phyloP scores from a whole-genome alignment of 176 grass and related monocot species.

The Paspalum vaginatum region DNA sequence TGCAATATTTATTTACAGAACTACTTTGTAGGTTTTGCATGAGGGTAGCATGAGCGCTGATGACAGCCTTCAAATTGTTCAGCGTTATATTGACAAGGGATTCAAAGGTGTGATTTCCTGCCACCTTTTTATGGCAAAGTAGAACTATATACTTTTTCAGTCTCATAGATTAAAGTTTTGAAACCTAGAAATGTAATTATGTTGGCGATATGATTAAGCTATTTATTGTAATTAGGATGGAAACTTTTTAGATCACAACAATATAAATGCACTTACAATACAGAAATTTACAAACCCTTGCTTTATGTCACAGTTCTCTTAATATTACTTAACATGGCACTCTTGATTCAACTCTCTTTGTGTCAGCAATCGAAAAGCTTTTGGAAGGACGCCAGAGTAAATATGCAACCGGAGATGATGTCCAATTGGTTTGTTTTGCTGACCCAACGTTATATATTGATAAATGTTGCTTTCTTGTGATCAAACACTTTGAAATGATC shows the following conservation, averaged over 20 bases:
- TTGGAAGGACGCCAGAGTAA: constrained; percentile 65
- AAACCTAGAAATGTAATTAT: neutral
- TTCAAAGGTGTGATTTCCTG: constrained; percentile 64
- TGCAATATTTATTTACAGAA: constrained; percentile 14
- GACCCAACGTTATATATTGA: constrained; percentile 25
- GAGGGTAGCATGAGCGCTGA: constrained; percentile 56
- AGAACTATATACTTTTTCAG: neutral
- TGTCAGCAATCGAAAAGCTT: constrained; percentile 78
- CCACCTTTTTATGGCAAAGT: neutral
- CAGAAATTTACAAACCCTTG: neutral
- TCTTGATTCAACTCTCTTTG: constrained; percentile 13
- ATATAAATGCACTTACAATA: neutral
- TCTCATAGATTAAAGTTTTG: neutral
- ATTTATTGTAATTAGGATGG: neutral
- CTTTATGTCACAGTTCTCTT: neutral
- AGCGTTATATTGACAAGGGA: constrained; percentile 78
- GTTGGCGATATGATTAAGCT: neutral
- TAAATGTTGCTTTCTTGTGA: constrained; percentile 25
- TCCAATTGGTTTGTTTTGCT: constrained; percentile 72
- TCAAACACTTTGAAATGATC: constrained; percentile 12
- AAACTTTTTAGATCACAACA: neutral
- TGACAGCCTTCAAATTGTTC: constrained; percentile 57
- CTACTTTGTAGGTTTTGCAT: constrained; percentile 60
- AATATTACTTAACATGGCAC: neutral
- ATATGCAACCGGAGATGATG: constrained; percentile 81